Evolutionary conservation across 768 basidiomycete species (phyloP).

Genomic region (Pisolithus albus): DNA sequence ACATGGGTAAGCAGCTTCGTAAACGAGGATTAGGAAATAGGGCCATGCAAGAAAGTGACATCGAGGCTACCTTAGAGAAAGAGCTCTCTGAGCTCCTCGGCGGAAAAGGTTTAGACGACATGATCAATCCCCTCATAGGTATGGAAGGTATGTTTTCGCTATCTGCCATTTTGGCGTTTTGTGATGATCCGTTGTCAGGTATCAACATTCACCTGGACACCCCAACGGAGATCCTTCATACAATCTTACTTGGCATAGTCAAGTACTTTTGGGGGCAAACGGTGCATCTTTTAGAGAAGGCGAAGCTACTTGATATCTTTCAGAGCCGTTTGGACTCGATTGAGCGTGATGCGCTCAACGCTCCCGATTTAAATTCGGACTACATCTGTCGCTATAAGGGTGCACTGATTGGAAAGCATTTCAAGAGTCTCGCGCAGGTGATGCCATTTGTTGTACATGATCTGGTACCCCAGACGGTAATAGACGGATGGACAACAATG

Average conservation of each 20-base stretch:
- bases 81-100: background rate
- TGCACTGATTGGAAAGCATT: conserved; percentile 17
- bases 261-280: background rate
- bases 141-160: background rate
- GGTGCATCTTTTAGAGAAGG: conserved; percentile 10
- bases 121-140: background rate
- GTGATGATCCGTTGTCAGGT: background rate
- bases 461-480: conserved; percentile 6
- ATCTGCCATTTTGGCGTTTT: no score
- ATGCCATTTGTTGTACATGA: conserved; percentile 23
- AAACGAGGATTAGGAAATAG: background rate
- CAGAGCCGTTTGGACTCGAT: conserved; percentile 18
- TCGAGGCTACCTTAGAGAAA: background rate
- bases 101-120: background rate
- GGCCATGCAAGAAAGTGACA: background rate
- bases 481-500: conserved; percentile 1
- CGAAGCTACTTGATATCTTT: conserved; percentile 12
- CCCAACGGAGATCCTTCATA: background rate
- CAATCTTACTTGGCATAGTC: background rate
- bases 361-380: background rate
- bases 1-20: conserved; percentile 1
- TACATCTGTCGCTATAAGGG: conserved; percentile 20
- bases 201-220: background rate
- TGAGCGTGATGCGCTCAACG: conserved; percentile 12
- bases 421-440: conserved; percentile 20